Base-by-base conservation (phyloP, 305 asterid genomes). In the Solanum aculeatissimum region DNA sequence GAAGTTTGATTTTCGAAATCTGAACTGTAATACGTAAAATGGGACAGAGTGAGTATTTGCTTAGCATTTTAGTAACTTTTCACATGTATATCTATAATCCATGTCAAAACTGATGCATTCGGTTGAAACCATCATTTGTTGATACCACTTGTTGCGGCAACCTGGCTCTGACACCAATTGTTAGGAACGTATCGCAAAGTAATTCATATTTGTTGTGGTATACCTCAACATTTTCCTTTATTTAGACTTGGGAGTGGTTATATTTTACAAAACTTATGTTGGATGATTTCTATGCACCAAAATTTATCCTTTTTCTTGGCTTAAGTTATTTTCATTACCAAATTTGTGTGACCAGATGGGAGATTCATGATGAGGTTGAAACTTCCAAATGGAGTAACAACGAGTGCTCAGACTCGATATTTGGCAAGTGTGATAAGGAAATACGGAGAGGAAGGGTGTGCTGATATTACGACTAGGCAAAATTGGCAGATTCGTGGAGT, bases 401-500 rank as follows among this genome's bases (percentile, higher is more conserved):
- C 97, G 18, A 96, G 98, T 83, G 94, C 87, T 19, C 99, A 96
- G 80, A 93, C 98, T 8, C 90, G 98, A 14, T 96, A 91, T 70
- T 87, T 96, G 69, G 99, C 98, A 0, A 95, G 98, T 58, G 96
- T 93, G 32, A 94, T 96, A 51, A 86, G 91, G 86, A 94, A 95
- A 82, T 96, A 96, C 19, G 98, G 98, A 1, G 62, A 92, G 53
- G 99, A 95, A 2, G 99, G 99, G 0, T 95, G 98, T 68, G 98
- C 95, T 0, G 99, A 96, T 85, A 93, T 96, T 8, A 96, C 99
- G 2, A 96, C 99, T 0, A 85, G 99, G 91, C 99, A 96, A 55
- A 96, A 96, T 84, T 96, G 98, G 99, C 98, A 96, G 81, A 95
- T 96, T 29, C 97, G 99, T 1, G 99, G 99, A 1, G 98, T 96